Percentiles rank a stretch among this genome's conserved stretches.
These are phyloP conservation scores for Sporobolomyces phaffii DNA, from an alignment of 768 basidiomycete species.

Conservation along the genomic window DNA sequence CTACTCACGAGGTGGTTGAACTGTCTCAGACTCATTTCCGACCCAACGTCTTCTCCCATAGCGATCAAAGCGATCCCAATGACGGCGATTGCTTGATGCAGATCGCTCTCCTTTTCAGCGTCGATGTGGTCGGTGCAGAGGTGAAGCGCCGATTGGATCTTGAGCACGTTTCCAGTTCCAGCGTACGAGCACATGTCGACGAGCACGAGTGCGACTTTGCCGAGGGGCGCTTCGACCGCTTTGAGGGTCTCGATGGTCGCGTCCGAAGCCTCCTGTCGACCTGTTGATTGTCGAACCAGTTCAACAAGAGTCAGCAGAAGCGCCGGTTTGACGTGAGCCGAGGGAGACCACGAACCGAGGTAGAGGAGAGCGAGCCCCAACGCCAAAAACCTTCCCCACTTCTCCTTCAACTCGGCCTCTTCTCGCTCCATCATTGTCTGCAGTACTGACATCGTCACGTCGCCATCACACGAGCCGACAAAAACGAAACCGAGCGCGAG, in stretches of 20 bases:
- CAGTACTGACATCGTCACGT: conserved; percentile 78
- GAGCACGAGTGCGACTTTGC: conserved; percentile 81
- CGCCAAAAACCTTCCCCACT: conserved; percentile 87
- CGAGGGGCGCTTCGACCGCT: conserved; percentile 84
- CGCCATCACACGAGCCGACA: conserved; percentile 89
- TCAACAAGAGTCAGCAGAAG: not conserved
- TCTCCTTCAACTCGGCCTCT: conserved; percentile 72
- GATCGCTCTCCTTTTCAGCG: conserved; percentile 53
- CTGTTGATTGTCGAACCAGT: conserved; percentile 48
- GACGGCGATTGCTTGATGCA: conserved; percentile 86
- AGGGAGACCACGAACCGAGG: conserved; percentile 58
- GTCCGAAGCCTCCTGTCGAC: conserved; percentile 85
- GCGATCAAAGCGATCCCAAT: conserved; percentile 88
- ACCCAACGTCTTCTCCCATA: conserved; percentile 97
- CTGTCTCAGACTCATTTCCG: conserved; percentile 93
- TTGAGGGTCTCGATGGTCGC: conserved; percentile 88
- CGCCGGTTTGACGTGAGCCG: not conserved
- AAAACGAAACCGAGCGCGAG: conserved; percentile 90
- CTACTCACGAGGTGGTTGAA: conserved; percentile 89
- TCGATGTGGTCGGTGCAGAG: conserved; percentile 88
- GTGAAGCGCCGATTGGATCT: conserved; percentile 84
- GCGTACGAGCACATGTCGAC: conserved; percentile 92
- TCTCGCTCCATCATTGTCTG: conserved; percentile 71
- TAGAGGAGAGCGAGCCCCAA: conserved; percentile 84
- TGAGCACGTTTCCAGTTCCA: conserved; percentile 89